A percentile compares a stretch with the other conserved stretches of the same genome.
Evolutionary conservation across 805 yeast species (phyloP).

Genomic region (Sugiyamaella chiloensis): DNA sequence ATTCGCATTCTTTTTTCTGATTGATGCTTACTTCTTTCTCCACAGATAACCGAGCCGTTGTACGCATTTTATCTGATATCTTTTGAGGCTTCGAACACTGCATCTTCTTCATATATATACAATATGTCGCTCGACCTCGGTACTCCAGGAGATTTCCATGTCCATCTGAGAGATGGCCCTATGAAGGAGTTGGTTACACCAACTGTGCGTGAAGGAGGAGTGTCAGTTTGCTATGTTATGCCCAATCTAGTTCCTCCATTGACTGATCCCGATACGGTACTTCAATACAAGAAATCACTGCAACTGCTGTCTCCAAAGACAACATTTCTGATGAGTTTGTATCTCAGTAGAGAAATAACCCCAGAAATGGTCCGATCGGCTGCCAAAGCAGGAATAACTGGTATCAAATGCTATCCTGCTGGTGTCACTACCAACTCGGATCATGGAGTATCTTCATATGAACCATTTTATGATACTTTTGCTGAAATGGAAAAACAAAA

Average conservation of each 20-base stretch:
- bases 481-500: slow-evolving; percentile 78
- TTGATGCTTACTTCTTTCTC: neutral
- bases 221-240: slow-evolving; percentile 90
- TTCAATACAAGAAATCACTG: slow-evolving; percentile 62
- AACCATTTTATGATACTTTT: slow-evolving; percentile 83
- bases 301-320: slow-evolving; percentile 72
- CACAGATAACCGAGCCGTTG: neutral
- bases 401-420: slow-evolving; percentile 97
- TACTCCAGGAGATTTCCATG: slow-evolving; percentile 73
- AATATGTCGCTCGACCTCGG: slow-evolving; percentile 34
- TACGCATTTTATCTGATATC: neutral
- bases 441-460: slow-evolving; percentile 85
- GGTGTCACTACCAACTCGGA: slow-evolving; percentile 99
- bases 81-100: neutral
- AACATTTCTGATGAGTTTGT: slow-evolving; percentile 87
- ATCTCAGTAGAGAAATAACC: slow-evolving; percentile 71
- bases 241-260: slow-evolving; percentile 94
- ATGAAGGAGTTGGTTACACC: slow-evolving; percentile 94
- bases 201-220: slow-evolving; percentile 85
- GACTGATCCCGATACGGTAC: slow-evolving; percentile 68
- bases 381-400: slow-evolving; percentile 65
- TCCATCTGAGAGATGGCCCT: slow-evolving; percentile 88
- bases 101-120: neutral
- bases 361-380: slow-evolving; percentile 84
- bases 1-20: neutral